phyloP scores from a whole-genome alignment of 2,329 filamentous ascomycete genomes.

The Xylogone sp. region DNA sequence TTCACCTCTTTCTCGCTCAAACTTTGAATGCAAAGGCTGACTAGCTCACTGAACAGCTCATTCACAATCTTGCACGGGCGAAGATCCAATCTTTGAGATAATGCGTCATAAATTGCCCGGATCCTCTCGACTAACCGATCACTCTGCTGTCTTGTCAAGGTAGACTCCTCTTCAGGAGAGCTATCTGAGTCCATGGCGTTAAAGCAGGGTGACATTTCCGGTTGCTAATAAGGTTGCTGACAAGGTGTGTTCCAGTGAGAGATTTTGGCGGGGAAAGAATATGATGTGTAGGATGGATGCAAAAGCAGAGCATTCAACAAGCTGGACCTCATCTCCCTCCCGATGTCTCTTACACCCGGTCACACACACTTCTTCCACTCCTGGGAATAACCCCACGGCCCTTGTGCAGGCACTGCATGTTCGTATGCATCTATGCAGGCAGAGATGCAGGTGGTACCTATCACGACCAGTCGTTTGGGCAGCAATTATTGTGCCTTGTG shows the following conservation, averaged over 20 bases:
- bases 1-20: slow-evolving; percentile 18
- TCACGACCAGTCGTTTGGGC: too few species aligned
- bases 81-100: slow-evolving; percentile 15
- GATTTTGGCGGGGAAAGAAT: neutral
- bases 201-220: neutral
- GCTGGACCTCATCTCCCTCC: neutral
- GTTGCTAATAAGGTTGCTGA: neutral
- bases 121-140: neutral
- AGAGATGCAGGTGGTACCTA: too few species aligned
- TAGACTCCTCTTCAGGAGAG: neutral
- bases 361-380: too few species aligned
- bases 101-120: neutral
- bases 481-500: too few species aligned
- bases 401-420: neutral
- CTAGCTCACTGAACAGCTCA: slow-evolving; percentile 31
- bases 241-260: neutral
- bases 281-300: neutral
- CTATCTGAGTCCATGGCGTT: neutral
- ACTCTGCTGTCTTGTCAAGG: neutral
- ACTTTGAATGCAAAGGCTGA: slow-evolving; percentile 30
- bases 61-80: slow-evolving; percentile 30
- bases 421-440: neutral
- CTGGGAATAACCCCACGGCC: too few species aligned
- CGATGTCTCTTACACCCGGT: neutral
- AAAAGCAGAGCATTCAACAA: neutral